Evolutionary conservation across 2,329 filamentous ascomycete species (phyloP), one percentile per base, ranked within the genome.

Genomic region (Botrytis paeoniae): DNA sequence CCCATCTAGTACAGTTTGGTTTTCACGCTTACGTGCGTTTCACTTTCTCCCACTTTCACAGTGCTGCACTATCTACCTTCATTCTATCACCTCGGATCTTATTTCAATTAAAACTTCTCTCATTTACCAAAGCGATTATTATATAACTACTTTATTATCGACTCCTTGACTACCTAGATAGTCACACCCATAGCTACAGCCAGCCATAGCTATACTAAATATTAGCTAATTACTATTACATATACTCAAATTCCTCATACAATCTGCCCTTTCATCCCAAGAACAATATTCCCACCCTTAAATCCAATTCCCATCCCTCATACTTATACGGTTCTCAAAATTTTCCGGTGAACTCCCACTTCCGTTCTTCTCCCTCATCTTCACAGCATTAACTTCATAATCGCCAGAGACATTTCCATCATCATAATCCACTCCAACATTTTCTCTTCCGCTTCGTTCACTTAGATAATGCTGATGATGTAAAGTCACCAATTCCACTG

Each of bases 301-400:
- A 59, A 75, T 75, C 75, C 75, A 75, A 48, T 75, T 75, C 10
- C 74, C 73, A 61, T 65, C 61, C 37, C 66, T 62, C 59, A 74
- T 63, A 43, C 48, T 59, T 25, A 39, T 60, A n/a, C 39, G 48
- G 9, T 57, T 69, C n/a, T 57, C 48, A 32, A 32, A 59, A 16
- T 3, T 57, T 29, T 29, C 51, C 25, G 5, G 51, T 29, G 16
- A 29, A 57, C 37, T n/a, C n/a, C 18, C 22, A 59, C 59, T 32
- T 43, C 7, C 18, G 29, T 59, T 72, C 20, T 41, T 39, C 5
- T 68, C 61, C 63, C 63, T 59, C 63, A 29, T 43, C 14, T 69
- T 60, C 51, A 68, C 57, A 41, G 65, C 48, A 60, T 69, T 68
- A 29, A 59, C 22, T 60, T 69, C 70, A n/a, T 69, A 60, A 60